phyloP scores from a whole-genome alignment of 2,329 filamentous ascomycete genomes.

The Sporothrix luriei region DNA sequence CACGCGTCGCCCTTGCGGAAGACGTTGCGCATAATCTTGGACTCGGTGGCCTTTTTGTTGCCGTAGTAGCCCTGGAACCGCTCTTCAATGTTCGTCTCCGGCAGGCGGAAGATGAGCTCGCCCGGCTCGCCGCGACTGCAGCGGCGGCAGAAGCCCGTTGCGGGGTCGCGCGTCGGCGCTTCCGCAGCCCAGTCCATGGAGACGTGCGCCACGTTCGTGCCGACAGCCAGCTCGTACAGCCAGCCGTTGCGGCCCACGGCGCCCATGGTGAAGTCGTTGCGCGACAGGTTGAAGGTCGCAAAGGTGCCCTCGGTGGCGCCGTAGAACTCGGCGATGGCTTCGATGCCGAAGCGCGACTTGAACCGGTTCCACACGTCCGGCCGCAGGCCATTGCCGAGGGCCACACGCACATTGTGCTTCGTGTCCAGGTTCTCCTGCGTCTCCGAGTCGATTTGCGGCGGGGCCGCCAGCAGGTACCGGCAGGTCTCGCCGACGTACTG shows the following conservation, averaged over 20 bases:
- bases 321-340: constrained; percentile 77
- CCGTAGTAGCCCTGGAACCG: constrained; percentile 83
- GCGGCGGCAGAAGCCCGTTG: constrained; percentile 67
- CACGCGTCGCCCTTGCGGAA: constrained; percentile 76
- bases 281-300: constrained; percentile 71
- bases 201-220: constrained; percentile 59
- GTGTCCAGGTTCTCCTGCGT: constrained; percentile 71
- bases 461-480: constrained; percentile 74
- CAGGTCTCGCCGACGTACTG: constrained; percentile 90
- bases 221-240: constrained; percentile 60
- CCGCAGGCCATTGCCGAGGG: constrained; percentile 82
- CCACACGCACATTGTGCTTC: constrained; percentile 70
- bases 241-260: constrained; percentile 74
- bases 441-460: constrained; percentile 61
- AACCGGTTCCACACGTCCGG: constrained; percentile 85
- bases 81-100: constrained; percentile 61
- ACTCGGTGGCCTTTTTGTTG: constrained; percentile 68
- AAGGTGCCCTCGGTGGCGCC: constrained; percentile 72
- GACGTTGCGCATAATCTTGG: constrained; percentile 74
- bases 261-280: constrained; percentile 72
- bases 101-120: constrained; percentile 73
- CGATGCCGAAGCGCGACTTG: constrained; percentile 77
- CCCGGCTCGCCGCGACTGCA: constrained; percentile 66
- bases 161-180: constrained; percentile 65
- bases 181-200: constrained; percentile 73